Base-by-base conservation (phyloP, 2,329 filamentous ascomycete species). In the Colletotrichum brevisporum region DNA sequence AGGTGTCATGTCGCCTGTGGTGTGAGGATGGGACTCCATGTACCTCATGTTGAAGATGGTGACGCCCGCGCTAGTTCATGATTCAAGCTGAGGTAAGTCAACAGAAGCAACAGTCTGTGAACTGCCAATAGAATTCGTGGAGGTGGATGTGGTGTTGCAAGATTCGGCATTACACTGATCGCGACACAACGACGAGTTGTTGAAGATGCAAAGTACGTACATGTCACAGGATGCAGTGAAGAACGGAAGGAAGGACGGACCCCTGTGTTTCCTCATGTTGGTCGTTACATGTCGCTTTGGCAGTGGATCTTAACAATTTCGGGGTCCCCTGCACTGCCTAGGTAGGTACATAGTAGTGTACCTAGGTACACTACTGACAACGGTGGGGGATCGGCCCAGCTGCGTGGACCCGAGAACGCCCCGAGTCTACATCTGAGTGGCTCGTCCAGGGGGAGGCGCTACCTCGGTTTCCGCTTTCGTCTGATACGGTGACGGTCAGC, bases 261-360 rank as follows among this genome's bases (percentile, higher is more conserved):
- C 31, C 31, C 31, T 36, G 31, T 36, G 31, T 36, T 36, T 36
- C 31, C 41, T n/a, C 13, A 15, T 43, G 61, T 68, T 65, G 50
- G 61, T 69, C 26, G 61, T 69, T 69, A 54, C 61, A 69, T 65
- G 61, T 64, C 48, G 26, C 60, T 41, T 18, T 54, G 21, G 54
- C 24, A 16, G 65, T 64, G 60, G 65, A 43, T 57, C 65, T 59
- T 43, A 41, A 54, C 54, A 48, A 53, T 63, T 63, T 9, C 12
- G 27, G 9, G 24, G 18, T 52, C 57, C 39, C 10, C 45, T 12
- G 41, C 31, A 31, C 18, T 9, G 4, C 36, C 21, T 24, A 24
- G 21, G 21, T 24, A 24, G 2, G 21, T 24, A 24, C 21, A 24
- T 24, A 24, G 21, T 24, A 24, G n/a, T n/a, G n/a, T n/a, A n/a